phyloP scores from a whole-genome alignment of 2,329 filamentous ascomycete species.

The Scedosporium minutisporum region DNA sequence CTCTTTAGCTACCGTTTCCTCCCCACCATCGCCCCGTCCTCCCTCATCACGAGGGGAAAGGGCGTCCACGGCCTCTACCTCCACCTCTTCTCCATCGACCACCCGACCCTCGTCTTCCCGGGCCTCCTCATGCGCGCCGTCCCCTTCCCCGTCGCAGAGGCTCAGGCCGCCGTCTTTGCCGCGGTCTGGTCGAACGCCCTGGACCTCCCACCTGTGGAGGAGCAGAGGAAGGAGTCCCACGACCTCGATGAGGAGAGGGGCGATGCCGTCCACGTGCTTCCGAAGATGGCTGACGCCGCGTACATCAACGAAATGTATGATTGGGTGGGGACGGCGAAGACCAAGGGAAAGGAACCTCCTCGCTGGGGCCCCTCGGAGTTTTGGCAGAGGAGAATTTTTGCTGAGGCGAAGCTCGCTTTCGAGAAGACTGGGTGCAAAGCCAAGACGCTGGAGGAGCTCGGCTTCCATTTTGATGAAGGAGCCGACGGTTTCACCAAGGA shows the following conservation, averaged over 20 bases:
- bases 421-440: conserved; percentile 54
- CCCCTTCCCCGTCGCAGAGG: conserved; percentile 75
- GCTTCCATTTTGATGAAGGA: conserved; percentile 35
- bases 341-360: conserved; percentile 56
- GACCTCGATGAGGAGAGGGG: conserved; percentile 40
- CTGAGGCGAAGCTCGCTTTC: conserved; percentile 64
- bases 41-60: conserved; percentile 57
- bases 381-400: conserved; percentile 62
- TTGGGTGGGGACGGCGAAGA: conserved; percentile 44
- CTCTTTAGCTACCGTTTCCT: conserved; percentile 76
- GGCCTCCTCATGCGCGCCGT: conserved; percentile 72
- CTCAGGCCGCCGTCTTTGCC: conserved; percentile 67
- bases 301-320: conserved; percentile 62
- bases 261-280: conserved; percentile 37
- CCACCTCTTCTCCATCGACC: conserved; percentile 65
- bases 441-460: conserved; percentile 60
- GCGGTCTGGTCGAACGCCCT: conserved; percentile 68
- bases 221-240: conserved; percentile 64
- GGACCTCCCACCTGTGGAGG: conserved; percentile 46
- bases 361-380: conserved; percentile 61
- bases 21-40: conserved; percentile 25
- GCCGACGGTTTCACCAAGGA: neutral
- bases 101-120: conserved; percentile 71
- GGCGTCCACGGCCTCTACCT: conserved; percentile 65
- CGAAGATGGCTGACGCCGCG: conserved; percentile 49